Percentiles rank a stretch among this genome's conserved stretches.
Conservation (phyloP, 345 rosid species). For the Salix caprea region DNA sequence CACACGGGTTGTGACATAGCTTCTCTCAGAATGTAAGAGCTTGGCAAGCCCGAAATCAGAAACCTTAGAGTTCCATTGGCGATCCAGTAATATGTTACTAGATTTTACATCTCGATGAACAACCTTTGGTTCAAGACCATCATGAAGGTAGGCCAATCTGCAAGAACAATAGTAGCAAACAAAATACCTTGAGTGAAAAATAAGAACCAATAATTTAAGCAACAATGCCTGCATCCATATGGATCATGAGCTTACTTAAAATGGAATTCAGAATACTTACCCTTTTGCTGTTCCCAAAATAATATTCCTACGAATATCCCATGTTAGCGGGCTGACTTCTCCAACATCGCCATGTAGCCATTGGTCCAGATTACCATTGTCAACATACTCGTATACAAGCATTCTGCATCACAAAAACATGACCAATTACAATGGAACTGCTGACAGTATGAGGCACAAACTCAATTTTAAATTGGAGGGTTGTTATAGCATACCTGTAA, state of each 20-base stretch:
- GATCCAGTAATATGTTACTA: conserved; percentile 83
- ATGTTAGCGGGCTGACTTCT: conserved; percentile 70
- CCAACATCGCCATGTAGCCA: conserved; percentile 98
- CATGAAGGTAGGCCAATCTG: conserved; percentile 96
- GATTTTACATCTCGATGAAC: conserved; percentile 94
- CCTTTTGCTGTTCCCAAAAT: conserved; percentile 93
- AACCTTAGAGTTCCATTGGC: conserved; percentile 82
- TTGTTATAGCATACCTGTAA: conserved; percentile 49
- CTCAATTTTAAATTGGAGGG: background rate
- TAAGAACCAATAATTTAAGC: background rate
- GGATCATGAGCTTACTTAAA: background rate
- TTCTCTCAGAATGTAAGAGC: conserved; percentile 72
- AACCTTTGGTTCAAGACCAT: conserved; percentile 97
- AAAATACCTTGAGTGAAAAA: background rate
- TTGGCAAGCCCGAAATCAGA: conserved; percentile 99
- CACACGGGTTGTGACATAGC: conserved; percentile 87
- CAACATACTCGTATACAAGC: conserved; percentile 90
- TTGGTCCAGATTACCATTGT: conserved; percentile 92
- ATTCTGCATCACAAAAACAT: conserved; percentile 49
- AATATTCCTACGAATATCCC: conserved; percentile 88
- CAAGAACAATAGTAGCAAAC: background rate
- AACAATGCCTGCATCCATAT: background rate
- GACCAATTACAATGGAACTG: background rate
- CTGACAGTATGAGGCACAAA: background rate
- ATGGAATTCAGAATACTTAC: conserved; percentile 25